These are phyloP conservation scores for Boletus sp. DNA, from an alignment of 768 basidiomycete genomes.

Conservation along the genomic window DNA sequence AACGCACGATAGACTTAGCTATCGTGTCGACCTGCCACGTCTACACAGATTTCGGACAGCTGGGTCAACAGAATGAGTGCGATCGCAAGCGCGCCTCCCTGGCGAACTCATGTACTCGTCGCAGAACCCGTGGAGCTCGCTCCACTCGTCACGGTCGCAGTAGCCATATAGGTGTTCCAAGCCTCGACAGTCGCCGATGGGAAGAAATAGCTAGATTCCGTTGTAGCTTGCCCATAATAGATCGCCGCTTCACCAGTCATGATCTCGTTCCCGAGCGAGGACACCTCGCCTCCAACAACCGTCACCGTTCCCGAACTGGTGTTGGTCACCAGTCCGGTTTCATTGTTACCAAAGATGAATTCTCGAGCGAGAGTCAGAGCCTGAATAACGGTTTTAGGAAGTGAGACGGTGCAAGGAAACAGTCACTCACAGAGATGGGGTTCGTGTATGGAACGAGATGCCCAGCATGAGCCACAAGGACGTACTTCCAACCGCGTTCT, in stretches of 20 bases:
- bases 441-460: constrained; percentile 34
- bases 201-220: constrained; percentile 50
- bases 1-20: too few species aligned
- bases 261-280: constrained; percentile 44
- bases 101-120: neutral
- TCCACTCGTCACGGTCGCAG: constrained; percentile 34
- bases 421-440: constrained; percentile 42
- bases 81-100: neutral
- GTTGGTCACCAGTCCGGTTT: constrained; percentile 51
- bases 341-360: constrained; percentile 42
- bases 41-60: too few species aligned
- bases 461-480: constrained; percentile 37
- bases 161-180: constrained; percentile 51
- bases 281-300: constrained; percentile 49
- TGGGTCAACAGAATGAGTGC: too few species aligned
- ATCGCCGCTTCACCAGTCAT: constrained; percentile 55
- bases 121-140: neutral
- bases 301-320: constrained; percentile 20
- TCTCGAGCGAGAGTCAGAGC: constrained; percentile 46
- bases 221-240: constrained; percentile 46
- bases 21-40: too few species aligned
- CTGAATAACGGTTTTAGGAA: constrained; percentile 30
- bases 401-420: neutral
- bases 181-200: constrained; percentile 55
- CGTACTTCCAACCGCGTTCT: constrained; percentile 59